Evolutionary conservation across 768 basidiomycete species (phyloP).

Genomic region (Termitomyces sp.): DNA sequence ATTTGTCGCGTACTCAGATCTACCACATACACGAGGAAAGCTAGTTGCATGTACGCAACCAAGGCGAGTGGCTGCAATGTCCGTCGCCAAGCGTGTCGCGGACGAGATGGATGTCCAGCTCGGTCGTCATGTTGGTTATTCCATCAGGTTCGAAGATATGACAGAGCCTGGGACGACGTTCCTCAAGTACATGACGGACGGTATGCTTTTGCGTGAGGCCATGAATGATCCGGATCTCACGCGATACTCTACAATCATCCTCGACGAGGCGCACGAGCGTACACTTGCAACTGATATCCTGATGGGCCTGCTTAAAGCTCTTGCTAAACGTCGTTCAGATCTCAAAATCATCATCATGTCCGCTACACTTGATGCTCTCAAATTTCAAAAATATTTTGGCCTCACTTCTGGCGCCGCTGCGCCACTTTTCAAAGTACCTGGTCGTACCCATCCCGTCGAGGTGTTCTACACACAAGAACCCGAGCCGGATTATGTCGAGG

Average conservation of each 20-base stretch:
- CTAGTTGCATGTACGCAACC: conserved; percentile 97
- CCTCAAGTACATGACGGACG: conserved; percentile 99
- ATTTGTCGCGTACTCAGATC: conserved; percentile 89
- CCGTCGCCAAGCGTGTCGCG: conserved; percentile 95
- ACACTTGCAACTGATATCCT: conserved; percentile 97
- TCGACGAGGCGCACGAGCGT: conserved; percentile 98
- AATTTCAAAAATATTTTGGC: conserved; percentile 94
- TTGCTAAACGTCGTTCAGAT: conserved; percentile 76
- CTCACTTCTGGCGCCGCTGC: conserved; percentile 41
- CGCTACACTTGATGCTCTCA: conserved; percentile 92
- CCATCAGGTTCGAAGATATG: conserved; percentile 98
- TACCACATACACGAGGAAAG: conserved; percentile 86
- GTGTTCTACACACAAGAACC: conserved; percentile 92
- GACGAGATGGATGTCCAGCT: conserved; percentile 98
- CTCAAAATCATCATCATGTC: conserved; percentile 99
- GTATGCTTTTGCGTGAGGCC: conserved; percentile 96
- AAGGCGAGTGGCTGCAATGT: conserved; percentile 94
- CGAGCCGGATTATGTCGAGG: conserved; percentile 94
- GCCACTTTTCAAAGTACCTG: conserved; percentile 87
- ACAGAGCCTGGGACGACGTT: conserved; percentile 87
- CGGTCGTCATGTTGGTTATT: conserved; percentile 94
- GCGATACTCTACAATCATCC: conserved; percentile 95
- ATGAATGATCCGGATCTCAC: conserved; percentile 92
- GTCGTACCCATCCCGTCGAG: conserved; percentile 92
- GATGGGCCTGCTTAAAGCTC: conserved; percentile 89